phyloP scores from a whole-genome alignment of 345 rosid genomes.

The Boechera stricta region DNA sequence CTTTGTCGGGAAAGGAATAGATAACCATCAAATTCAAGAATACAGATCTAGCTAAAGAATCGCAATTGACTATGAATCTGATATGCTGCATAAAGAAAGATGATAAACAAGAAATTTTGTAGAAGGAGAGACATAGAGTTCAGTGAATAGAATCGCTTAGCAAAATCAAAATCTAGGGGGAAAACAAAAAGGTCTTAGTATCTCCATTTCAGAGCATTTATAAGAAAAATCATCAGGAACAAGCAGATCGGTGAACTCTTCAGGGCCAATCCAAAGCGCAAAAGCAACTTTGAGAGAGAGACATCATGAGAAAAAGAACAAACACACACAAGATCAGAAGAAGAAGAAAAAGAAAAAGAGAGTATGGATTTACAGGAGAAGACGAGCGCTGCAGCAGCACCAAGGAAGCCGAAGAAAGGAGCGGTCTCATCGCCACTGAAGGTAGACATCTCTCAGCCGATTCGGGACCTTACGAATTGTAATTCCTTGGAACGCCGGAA shows the following conservation, averaged over 20 bases:
- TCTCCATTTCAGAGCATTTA: background rate
- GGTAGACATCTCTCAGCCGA: slow-evolving; percentile 42
- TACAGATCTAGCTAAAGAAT: slow-evolving; percentile 1
- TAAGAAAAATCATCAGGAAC: background rate
- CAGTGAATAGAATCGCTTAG: background rate
- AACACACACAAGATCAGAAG: background rate
- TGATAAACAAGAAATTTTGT: background rate
- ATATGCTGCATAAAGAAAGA: background rate
- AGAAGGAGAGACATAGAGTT: background rate
- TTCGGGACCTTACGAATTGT: slow-evolving; percentile 42
- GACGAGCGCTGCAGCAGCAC: slow-evolving; percentile 51
- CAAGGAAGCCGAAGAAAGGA: slow-evolving; percentile 53
- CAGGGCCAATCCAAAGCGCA: background rate
- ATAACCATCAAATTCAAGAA: slow-evolving; percentile 8
- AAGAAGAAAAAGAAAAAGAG: background rate
- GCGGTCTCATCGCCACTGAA: slow-evolving; percentile 55
- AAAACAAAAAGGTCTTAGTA: background rate
- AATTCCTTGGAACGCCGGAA: slow-evolving; percentile 8
- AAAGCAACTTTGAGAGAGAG: background rate
- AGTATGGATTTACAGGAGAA: slow-evolving; percentile 43
- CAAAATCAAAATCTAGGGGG: slow-evolving; percentile 7
- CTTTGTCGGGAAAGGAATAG: background rate
- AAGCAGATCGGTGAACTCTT: slow-evolving; percentile 30
- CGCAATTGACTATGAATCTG: background rate
- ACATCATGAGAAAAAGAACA: background rate